Percentiles rank a stretch among this genome's conserved stretches.
These are phyloP conservation scores for Inga laurina DNA, from an alignment of 306 rosid species.

Conservation along the genomic window DNA sequence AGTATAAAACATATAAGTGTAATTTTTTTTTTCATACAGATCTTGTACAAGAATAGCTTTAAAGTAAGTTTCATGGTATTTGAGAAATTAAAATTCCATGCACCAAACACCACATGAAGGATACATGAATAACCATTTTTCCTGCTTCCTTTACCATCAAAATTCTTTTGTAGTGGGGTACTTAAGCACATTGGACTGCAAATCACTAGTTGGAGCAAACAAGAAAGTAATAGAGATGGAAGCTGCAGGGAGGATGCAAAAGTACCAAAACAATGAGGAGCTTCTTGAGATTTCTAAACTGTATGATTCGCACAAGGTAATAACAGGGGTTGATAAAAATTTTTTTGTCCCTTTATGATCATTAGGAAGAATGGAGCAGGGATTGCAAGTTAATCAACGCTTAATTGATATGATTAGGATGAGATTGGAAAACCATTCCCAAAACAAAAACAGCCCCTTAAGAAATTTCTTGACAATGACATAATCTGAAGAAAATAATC, in stretches of 20 bases:
- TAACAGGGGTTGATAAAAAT: not conserved
- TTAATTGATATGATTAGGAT: not conserved
- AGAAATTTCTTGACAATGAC: not conserved
- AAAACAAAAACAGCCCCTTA: not conserved
- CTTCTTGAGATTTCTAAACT: conserved; percentile 37
- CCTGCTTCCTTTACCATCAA: not conserved
- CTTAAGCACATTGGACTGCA: conserved; percentile 49
- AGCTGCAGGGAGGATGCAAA: conserved; percentile 43
- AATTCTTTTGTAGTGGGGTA: conserved; percentile 62
- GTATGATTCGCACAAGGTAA: conserved; percentile 57
- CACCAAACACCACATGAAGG: not conserved
- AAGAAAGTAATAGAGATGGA: conserved; percentile 45
- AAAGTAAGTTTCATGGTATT: not conserved
- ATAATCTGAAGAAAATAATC: not conserved
- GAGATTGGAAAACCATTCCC: not conserved
- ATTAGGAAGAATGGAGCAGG: not conserved
- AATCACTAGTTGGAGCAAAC: conserved; percentile 50
- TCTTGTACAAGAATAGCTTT: not conserved
- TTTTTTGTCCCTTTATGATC: not conserved
- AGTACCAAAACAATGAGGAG: conserved; percentile 44
- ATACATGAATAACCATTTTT: not conserved
- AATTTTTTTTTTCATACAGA: not conserved
- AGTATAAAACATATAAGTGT: not conserved
- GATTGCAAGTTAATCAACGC: not conserved
- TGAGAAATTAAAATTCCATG: not conserved